A percentile compares a stretch with the other conserved stretches of the same genome.
Evolutionary conservation across 2,329 filamentous ascomycete species (phyloP).

Genomic region (Pseudocercospora eumusae): DNA sequence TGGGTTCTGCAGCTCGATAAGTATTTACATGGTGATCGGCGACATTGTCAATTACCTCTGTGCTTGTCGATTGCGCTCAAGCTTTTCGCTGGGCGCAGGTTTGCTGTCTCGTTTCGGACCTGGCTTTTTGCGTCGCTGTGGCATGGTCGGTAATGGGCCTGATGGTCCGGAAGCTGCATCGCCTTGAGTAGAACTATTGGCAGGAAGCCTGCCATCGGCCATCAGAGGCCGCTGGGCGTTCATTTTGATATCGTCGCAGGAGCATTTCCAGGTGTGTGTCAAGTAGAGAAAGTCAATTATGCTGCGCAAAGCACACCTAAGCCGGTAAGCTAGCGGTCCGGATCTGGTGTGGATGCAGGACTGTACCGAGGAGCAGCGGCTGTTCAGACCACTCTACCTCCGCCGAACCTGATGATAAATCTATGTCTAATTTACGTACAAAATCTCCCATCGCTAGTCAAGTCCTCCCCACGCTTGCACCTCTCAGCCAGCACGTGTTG

Average conservation of each 20-base stretch:
- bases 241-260: slow-evolving; percentile 13
- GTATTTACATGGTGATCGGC: not conserved
- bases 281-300: slow-evolving; percentile 1
- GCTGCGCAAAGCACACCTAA: not conserved
- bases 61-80: slow-evolving; percentile 30
- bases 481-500: not conserved
- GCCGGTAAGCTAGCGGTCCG: slow-evolving; percentile 3
- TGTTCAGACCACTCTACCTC: too few relatives aligned
- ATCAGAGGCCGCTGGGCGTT: slow-evolving; percentile 21
- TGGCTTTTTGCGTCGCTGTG: slow-evolving; percentile 27
- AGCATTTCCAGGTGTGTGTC: not conserved
- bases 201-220: slow-evolving; percentile 17
- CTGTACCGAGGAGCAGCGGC: not conserved
- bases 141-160: slow-evolving; percentile 12
- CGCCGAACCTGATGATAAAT: not conserved
- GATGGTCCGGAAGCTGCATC: slow-evolving; percentile 12
- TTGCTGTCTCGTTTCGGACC: slow-evolving; percentile 31
- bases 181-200: slow-evolving; percentile 10
- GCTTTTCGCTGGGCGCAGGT: slow-evolving; percentile 30
- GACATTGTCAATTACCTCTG: slow-evolving; percentile 21
- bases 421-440: not conserved
- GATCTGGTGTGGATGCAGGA: slow-evolving; percentile 5
- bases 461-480: too few relatives aligned
- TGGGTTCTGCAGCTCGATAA: slow-evolving; percentile 25
- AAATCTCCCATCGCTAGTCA: not conserved